phyloP scores from a whole-genome alignment of 2,329 filamentous ascomycete genomes.

The Paecilomyces niveus region DNA sequence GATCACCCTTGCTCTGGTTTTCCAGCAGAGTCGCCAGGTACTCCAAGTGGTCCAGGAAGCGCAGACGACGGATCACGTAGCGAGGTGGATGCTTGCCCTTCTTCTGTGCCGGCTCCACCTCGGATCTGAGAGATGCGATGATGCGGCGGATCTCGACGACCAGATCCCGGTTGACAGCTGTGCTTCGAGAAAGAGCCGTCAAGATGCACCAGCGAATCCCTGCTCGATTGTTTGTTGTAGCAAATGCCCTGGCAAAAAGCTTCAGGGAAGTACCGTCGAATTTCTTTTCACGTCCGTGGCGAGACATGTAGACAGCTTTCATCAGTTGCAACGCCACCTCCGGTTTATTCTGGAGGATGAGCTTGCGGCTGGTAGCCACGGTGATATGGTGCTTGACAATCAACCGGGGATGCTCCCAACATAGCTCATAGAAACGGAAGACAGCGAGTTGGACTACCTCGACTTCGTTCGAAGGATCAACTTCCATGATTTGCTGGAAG shows the following conservation, averaged over 20 bases:
- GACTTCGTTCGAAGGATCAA: constrained; percentile 13
- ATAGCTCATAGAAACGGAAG: constrained; percentile 33
- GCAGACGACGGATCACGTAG: not conserved
- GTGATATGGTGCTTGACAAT: constrained; percentile 31
- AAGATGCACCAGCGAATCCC: constrained; percentile 36
- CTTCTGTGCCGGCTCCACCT: constrained; percentile 1
- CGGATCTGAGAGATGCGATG: constrained; percentile 6
- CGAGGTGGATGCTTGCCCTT: not conserved
- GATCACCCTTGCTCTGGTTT: constrained; percentile 16
- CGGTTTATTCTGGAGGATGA: constrained; percentile 19
- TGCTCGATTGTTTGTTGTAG: constrained; percentile 18
- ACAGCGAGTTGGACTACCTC: constrained; percentile 28
- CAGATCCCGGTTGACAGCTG: constrained; percentile 23
- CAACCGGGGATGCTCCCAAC: constrained; percentile 22
- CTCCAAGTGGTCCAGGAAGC: constrained; percentile 14
- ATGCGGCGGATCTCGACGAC: constrained; percentile 26
- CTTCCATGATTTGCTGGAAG: constrained; percentile 27
- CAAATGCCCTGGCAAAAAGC: constrained; percentile 30
- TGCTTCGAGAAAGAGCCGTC: constrained; percentile 27
- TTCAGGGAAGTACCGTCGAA: constrained; percentile 33
- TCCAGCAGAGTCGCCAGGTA: constrained; percentile 13
- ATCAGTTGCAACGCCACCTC: constrained; percentile 26
- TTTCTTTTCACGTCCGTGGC: constrained; percentile 21
- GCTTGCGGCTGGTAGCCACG: constrained; percentile 17
- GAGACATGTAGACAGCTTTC: constrained; percentile 29